These are phyloP conservation scores for Raphidocelis subcapitata DNA, from an alignment of 139 green algal species.

Conservation along the genomic window DNA sequence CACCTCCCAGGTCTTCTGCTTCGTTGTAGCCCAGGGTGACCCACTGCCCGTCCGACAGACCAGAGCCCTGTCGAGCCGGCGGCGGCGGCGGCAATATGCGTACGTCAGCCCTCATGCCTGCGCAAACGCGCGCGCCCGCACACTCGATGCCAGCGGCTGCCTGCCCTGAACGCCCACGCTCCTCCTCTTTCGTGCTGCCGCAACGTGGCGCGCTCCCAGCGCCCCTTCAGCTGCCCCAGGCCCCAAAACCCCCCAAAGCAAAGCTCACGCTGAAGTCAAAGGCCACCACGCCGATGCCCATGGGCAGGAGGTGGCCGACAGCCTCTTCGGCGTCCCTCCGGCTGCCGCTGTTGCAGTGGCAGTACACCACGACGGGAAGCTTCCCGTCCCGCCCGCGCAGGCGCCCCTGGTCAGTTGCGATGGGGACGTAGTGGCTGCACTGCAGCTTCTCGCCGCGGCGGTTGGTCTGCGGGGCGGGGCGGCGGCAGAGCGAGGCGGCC, in stretches of 20 bases:
- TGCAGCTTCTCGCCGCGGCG: conserved; percentile 62
- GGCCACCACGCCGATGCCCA: conserved; percentile 77
- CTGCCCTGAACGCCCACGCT: neutral
- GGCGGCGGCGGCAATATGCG: neutral
- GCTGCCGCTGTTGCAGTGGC: conserved; percentile 79
- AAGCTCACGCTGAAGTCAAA: conserved; percentile 85
- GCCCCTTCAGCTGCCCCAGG: neutral
- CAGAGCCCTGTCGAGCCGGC: conserved; percentile 70
- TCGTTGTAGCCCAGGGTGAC: conserved; percentile 90
- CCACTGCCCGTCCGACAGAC: conserved; percentile 85
- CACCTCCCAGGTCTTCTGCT: conserved; percentile 74
- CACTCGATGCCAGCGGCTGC: neutral
- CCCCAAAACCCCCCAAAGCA: too few species aligned
- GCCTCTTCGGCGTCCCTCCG: conserved; percentile 82
- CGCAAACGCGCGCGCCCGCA: neutral
- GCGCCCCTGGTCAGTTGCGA: neutral
- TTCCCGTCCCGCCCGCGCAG: neutral
- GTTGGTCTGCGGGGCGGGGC: conserved; percentile 57
- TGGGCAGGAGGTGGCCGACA: conserved; percentile 70
- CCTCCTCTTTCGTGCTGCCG: neutral
- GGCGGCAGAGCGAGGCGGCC: neutral
- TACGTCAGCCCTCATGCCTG: neutral
- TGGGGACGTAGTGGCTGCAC: conserved; percentile 71
- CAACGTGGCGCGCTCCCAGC: neutral
- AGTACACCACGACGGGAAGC: conserved; percentile 24